A percentile compares a stretch with the other conserved stretches of the same genome.
phyloP scores from a whole-genome alignment of 371 early-diverging fungal species.

The Mucor plumbeus region DNA sequence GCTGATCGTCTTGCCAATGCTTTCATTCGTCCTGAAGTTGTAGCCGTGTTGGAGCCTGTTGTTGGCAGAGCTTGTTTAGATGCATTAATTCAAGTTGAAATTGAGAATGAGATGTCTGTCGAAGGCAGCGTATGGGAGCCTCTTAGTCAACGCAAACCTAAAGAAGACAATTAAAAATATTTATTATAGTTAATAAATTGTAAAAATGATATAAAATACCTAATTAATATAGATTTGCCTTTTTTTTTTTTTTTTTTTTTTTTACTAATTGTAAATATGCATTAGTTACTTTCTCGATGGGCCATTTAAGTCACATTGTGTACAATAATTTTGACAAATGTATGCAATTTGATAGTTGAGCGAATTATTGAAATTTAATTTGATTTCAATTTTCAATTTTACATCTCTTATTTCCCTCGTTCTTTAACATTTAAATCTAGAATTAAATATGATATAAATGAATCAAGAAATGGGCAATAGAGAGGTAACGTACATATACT shows the following conservation, averaged over 20 bases:
- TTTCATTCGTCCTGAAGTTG: conserved; percentile 74
- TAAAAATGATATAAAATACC: neutral
- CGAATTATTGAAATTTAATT: too few species aligned
- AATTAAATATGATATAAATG: neutral
- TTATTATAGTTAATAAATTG: neutral
- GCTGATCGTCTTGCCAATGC: conserved; percentile 76
- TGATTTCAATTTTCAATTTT: too few species aligned
- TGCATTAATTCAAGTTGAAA: conserved; percentile 59
- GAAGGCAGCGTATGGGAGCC: conserved; percentile 73
- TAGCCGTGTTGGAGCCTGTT: conserved; percentile 61
- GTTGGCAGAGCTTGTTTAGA: conserved; percentile 81
- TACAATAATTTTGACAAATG: too few species aligned
- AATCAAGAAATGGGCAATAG: neutral
- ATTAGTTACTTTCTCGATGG: too few species aligned
- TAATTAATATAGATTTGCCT: too few species aligned
- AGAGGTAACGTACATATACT: neutral
- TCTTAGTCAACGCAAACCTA: conserved; percentile 5
- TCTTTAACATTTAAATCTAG: too few species aligned
- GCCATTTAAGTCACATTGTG: too few species aligned
- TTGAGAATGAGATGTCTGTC: conserved; percentile 53
- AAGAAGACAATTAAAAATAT: neutral
- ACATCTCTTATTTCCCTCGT: too few species aligned
- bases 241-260: too few species aligned
- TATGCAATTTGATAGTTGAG: too few species aligned
- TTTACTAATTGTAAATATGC: too few species aligned